Base-by-base conservation (phyloP, 352 stramenopile genomes). In the Aphanomyces astaci region DNA sequence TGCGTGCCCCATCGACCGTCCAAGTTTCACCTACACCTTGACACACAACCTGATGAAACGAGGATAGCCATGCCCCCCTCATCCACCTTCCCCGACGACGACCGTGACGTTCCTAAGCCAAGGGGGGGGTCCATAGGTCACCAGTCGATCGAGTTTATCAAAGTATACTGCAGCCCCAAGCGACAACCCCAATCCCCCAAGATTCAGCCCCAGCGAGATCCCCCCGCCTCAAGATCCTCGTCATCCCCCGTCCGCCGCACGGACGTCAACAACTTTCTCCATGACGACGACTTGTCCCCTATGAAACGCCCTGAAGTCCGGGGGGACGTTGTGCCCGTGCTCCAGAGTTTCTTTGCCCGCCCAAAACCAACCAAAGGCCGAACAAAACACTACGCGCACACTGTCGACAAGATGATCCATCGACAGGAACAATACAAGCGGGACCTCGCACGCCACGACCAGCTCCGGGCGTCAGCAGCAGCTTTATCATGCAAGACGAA, bases 381-480 rank as follows among this genome's bases (percentile, higher is more conserved):
- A 25, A 28, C 10, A 0, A n/a, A 10, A 3, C 51, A 66, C 30
- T 13, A 13, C 17, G 32, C 46, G 22, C 43, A 56, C 39, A 59
- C 62, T 1, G n/a, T 68, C 33, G 62, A 68, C 48, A 59, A 56
- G 27, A 43, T 22, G 28, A 68, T 68, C 17, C 62, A 59, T n/a
- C 62, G 62, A 5, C 62, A 68, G 33, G 62, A 68, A 28, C 62
- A 68, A 33, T 68, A 68, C 62, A 68, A 68, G 32, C 62, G 62
- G 17, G 62, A 68, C 51, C 45, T 68, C 24, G 49, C 49, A 22
- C 62, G 62, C 24, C 62, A 68, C 19, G 62, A 68, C 33, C n/a
- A 60, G 32, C 62, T 68, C 5, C 62, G 62, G 2, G 32, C 46
- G 9, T 24, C 62, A 1, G 39, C 24, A 10, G 62, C 43, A 2